Conservation (phyloP, 2,329 filamentous ascomycete genomes). For the Fusarium nanum region DNA sequence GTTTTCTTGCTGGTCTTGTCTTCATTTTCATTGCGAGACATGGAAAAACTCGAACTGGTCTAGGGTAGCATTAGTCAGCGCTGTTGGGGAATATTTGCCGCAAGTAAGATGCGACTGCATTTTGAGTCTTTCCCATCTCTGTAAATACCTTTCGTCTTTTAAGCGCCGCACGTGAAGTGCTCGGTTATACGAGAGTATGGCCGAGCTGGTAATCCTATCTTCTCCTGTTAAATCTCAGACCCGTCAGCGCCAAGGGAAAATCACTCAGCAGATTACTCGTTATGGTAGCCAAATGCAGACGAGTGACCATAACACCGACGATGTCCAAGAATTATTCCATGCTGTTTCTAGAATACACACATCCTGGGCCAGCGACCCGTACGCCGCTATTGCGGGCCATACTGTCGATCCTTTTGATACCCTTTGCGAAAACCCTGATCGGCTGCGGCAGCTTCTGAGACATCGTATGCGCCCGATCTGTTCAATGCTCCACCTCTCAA, state of each 20-base stretch:
- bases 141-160: accelerated
- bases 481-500: accelerated
- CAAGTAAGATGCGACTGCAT: neutral
- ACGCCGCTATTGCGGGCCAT: neutral
- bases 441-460: neutral
- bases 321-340: accelerated
- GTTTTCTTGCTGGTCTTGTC: accelerated
- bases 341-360: accelerated
- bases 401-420: slow-evolving; percentile 9
- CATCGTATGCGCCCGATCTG: neutral
- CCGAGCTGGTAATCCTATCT: accelerated
- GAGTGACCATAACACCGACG: accelerated
- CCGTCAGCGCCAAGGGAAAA: neutral
- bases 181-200: neutral
- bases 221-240: accelerated
- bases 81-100: neutral
- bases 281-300: accelerated
- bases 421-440: slow-evolving; percentile 2
- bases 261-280: accelerated
- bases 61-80: neutral
- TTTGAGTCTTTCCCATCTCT: neutral
- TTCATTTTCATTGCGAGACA: too few relatives aligned
- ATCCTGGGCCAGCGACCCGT: accelerated
- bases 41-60: accelerated
- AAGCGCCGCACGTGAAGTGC: accelerated